Base-by-base conservation (phyloP, 2,329 filamentous ascomycete genomes). In the Curvularia sp. region DNA sequence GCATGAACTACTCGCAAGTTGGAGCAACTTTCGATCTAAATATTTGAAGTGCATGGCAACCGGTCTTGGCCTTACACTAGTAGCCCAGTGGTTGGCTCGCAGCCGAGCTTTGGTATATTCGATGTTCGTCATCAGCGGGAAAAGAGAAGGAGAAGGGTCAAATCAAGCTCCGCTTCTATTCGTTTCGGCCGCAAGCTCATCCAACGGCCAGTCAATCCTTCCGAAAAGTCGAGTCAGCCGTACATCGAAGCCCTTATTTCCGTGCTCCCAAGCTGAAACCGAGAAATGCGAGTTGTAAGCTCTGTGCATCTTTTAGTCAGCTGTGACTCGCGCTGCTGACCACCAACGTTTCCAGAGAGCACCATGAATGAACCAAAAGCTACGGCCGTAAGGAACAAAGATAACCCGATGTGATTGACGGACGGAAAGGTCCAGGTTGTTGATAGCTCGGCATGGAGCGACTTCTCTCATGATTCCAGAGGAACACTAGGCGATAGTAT, bases 141-240 rank as follows among this genome's bases (percentile, higher is more conserved):
- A 13, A 13, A 27, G 3, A 19, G 9, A 5, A n/a, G 25, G 12
- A 7, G 21, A 32, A 23, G 12, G 30, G 9, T n/a, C 12, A 38
- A 38, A 36, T n/a, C 15, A 21, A 42, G 34, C 21, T 47, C 42
- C 50, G 42, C 38, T 28, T 3, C 52, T 21, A 27, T 42, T 43
- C 8, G 21, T 43, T 42, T 36, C 52, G 52, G 52, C 52, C 52
- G 45, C 19, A 55, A 55, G 36, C 21, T 15, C n/a, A 6, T 9
- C 8, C 21, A 52, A 15, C 28, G 23, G 19, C 10, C 38, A n/a
- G 36, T 21, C 49, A 19, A 13, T 32, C 3, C 23, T 30, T 9
- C 21, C 8, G 15, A 3, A 15, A 15, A 9, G 15, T 34, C n/a
- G 10, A 32, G 8, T 19, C 28, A 18, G 28, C 28, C 45, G 15